Evolutionary conservation across 768 basidiomycete species (phyloP), one percentile per base, ranked within the genome.

Genomic region (Xerocomellus dryophilus): DNA sequence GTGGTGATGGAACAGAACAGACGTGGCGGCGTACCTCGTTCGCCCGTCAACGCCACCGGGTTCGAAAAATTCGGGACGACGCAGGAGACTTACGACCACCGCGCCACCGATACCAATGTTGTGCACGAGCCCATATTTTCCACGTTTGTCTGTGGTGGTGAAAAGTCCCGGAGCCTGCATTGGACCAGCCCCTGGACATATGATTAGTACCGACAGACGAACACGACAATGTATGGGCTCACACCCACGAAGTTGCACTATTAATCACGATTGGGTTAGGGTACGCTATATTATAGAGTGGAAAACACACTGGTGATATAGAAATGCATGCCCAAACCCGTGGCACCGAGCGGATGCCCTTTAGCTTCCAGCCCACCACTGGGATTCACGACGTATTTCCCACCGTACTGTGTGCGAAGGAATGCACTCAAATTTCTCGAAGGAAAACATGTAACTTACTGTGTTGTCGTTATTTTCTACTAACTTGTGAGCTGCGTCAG

Each of bases 321-420:
- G 70, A 90, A 90, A 66, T 92, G 89, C 90, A 91, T 91, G 25
- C 86, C 89, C 14, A 92, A 72, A 2, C 90, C 90, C 17, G 87
- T 90, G 1, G 90, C 88, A 36, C 90, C 89, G 18, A 92, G 78
- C 3, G 91, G 90, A 64, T 93, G 89, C 3, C 91, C 91, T 65
- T 92, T 93, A n/a, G 89, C 88, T 65, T 93, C 88, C 15, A 93
- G 77, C 0, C 91, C 91, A 23, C 91, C 91, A 47, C 85, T 88
- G 0, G 91, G 88, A 60, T 93, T 93, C 34, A 93, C 73, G 17
- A 93, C 88, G 46, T 81, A 93, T 69, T 90, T 89, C 5, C 92
- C 90, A 18, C 88, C 90, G 53, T 90, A 90, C 86, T 89, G 49
- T 8, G 54, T 12, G 41, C 18, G 15, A 4, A 54, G 14, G 5